phyloP scores from a whole-genome alignment of 2,329 filamentous ascomycete genomes.

The Macrophomina phaseolina region DNA sequence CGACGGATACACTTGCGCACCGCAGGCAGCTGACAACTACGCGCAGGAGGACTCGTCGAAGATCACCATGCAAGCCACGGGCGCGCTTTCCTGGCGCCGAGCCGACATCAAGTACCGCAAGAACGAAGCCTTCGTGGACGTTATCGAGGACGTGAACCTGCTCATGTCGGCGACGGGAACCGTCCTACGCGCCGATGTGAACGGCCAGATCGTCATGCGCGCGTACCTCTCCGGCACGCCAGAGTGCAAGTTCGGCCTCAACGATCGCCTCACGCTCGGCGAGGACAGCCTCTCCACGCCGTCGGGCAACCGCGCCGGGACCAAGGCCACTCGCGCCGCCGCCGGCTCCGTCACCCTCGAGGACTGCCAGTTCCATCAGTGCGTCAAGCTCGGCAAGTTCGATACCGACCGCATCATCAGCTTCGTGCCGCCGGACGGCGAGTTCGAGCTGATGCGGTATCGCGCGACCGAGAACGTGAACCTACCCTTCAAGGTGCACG shows the following conservation, averaged over 20 bases:
- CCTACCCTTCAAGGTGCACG: constrained; percentile 96
- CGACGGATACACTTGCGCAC: not conserved
- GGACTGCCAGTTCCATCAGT: constrained; percentile 99
- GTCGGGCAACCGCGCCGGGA: constrained; percentile 76
- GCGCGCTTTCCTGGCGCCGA: constrained; percentile 94
- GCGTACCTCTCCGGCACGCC: constrained; percentile 95
- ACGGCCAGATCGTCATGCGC: constrained; percentile 97
- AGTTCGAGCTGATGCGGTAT: constrained; percentile 99
- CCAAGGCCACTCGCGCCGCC: constrained; percentile 92
- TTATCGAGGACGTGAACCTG: constrained; percentile 98
- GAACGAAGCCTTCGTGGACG: constrained; percentile 98
- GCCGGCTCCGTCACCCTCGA: constrained; percentile 95
- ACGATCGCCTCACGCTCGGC: constrained; percentile 92
- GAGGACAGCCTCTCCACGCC: constrained; percentile 63
- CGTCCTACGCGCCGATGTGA: constrained; percentile 93
- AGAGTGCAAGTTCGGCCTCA: constrained; percentile 98
- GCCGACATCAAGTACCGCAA: constrained; percentile 99
- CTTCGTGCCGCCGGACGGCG: constrained; percentile 94
- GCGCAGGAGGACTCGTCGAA: constrained; percentile 83
- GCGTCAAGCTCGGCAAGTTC: constrained; percentile 96
- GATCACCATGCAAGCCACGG: constrained; percentile 99
- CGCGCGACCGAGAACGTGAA: constrained; percentile 98
- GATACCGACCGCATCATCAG: constrained; percentile 96
- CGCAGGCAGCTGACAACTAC: constrained; percentile 29
- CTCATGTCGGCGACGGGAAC: constrained; percentile 98